These are phyloP conservation scores for Monosporascus sp. DNA, from an alignment of 2,329 filamentous ascomycete species.

Conservation along the genomic window DNA sequence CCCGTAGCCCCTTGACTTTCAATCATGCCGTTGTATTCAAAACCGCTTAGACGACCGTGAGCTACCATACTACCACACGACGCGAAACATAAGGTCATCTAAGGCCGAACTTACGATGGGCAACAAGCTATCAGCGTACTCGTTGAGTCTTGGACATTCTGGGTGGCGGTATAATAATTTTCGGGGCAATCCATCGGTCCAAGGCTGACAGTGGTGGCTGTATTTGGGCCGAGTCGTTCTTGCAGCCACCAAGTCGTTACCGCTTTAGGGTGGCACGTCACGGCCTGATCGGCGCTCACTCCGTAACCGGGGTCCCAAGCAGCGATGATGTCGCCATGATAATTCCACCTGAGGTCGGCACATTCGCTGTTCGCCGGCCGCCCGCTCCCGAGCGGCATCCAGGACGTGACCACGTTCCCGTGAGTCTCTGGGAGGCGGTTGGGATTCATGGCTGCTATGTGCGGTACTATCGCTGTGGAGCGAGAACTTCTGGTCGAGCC, in stretches of 20 bases:
- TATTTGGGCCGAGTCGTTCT: constrained; percentile 9
- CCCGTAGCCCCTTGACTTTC: constrained; percentile 8
- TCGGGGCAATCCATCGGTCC: constrained; percentile 15
- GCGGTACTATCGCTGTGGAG: neutral
- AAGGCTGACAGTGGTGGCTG: constrained; percentile 11
- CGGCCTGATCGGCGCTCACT: constrained; percentile 3
- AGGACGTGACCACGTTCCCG: constrained; percentile 12
- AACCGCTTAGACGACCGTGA: neutral
- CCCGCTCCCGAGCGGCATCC: constrained; percentile 13
- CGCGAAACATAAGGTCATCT: neutral
- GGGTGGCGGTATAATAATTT: constrained; percentile 14
- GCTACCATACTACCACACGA: neutral
- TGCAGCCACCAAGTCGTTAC: constrained; percentile 18
- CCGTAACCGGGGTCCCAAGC: constrained; percentile 17
- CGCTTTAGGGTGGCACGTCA: constrained; percentile 12
- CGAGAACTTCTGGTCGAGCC: too few relatives aligned
- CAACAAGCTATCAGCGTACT: constrained; percentile 16
- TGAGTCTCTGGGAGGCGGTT: constrained; percentile 14
- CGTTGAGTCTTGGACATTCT: constrained; percentile 9
- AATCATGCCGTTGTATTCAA: neutral
- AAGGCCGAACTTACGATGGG: constrained; percentile 9
- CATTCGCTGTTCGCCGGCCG: constrained; percentile 11
- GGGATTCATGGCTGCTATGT: constrained; percentile 6
- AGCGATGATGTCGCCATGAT: constrained; percentile 6
- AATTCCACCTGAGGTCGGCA: constrained; percentile 10